Percentiles rank a stretch among this genome's conserved stretches.
Evolutionary conservation across 352 stramenopile genomes (phyloP).

Genomic region (Pythium sp.): DNA sequence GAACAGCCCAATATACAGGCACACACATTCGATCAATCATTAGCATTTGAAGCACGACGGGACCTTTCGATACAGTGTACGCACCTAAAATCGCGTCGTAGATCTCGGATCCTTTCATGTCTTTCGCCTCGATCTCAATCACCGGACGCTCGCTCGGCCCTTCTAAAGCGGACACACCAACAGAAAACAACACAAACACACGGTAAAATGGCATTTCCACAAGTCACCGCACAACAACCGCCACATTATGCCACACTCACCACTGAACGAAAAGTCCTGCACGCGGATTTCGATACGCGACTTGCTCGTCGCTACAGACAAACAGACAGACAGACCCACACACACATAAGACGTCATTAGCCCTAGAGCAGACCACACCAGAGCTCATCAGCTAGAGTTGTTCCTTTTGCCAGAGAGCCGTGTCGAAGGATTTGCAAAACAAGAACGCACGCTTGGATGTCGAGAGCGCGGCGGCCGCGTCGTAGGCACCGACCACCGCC

Average conservation of each 20-base stretch:
- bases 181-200: not conserved
- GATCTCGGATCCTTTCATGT: conserved; percentile 52
- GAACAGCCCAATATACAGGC: not conserved
- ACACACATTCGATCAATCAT: not conserved
- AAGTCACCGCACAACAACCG: not conserved
- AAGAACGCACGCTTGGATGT: conserved; percentile 13
- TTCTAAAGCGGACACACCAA: conserved; percentile 28
- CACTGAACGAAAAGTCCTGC: conserved; percentile 21
- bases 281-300: conserved; percentile 13
- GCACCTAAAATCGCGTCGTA: conserved; percentile 43
- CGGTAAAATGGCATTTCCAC: conserved; percentile 13
- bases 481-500: conserved; percentile 22
- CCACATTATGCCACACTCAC: not conserved
- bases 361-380: not conserved
- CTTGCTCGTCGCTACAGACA: conserved; percentile 21
- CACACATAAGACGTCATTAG: not conserved
- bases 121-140: conserved; percentile 47
- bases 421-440: not conserved
- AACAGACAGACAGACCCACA: conserved; percentile 6
- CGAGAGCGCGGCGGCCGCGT: conserved; percentile 12
- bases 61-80: not conserved
- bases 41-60: not conserved
- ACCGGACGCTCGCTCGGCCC: conserved; percentile 33
- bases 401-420: not conserved
- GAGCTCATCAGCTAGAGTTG: not conserved